Percentiles rank a stretch among this genome's conserved stretches.
Evolutionary conservation across 176 grass and related monocot genomes (phyloP).

Genomic region (Eleusine coracana): DNA sequence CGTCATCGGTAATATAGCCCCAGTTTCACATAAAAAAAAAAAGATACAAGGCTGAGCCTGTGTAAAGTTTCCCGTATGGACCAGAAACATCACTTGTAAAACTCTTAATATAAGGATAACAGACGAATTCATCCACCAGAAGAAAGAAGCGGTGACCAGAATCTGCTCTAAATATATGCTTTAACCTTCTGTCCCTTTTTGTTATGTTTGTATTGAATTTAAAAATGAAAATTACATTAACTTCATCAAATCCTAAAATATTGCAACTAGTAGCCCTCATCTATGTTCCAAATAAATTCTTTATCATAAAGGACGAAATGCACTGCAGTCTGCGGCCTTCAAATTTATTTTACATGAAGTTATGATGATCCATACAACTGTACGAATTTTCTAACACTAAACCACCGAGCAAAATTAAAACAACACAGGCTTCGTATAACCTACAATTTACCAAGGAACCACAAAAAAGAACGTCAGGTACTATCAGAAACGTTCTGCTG

Average conservation of each 20-base stretch:
- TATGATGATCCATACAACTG: not conserved
- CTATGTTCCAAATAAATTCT: not conserved
- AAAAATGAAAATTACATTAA: not conserved
- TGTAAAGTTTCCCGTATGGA: not conserved
- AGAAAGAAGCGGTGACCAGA: not conserved
- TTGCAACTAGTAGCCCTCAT: not conserved
- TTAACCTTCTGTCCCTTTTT: not conserved
- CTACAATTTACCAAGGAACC: not conserved
- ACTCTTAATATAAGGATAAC: not conserved
- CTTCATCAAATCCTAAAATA: not conserved
- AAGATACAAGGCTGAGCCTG: too few species aligned
- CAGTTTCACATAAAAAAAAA: too few species aligned
- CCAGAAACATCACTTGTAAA: not conserved
- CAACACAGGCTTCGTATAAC: constrained; percentile 5
- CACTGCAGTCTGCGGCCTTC: not conserved
- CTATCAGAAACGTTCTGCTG: not conserved
- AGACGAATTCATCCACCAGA: not conserved
- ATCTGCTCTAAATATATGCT: not conserved
- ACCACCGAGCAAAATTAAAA: constrained; percentile 5
- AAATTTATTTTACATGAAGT: not conserved
- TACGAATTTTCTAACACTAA: not conserved
- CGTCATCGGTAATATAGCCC: too few species aligned
- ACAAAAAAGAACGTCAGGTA: not conserved
- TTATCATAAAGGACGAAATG: not conserved
- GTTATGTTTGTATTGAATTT: not conserved